These are phyloP conservation scores for Talaromyces albobiverticillius DNA, from an alignment of 2,329 filamentous ascomycete genomes.

Conservation along the genomic window DNA sequence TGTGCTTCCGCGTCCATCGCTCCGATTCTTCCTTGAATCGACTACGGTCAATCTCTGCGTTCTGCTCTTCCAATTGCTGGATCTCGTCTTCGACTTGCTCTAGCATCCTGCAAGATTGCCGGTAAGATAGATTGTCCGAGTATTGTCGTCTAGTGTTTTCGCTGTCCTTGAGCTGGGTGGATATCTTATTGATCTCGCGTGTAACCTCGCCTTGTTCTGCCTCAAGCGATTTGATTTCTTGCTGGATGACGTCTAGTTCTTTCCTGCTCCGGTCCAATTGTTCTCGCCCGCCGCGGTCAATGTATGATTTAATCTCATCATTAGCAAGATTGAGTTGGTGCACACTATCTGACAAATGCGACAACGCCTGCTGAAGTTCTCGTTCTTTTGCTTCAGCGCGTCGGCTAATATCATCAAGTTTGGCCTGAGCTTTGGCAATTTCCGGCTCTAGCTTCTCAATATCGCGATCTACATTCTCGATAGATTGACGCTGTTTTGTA, in stretches of 20 bases:
- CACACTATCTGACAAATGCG: slow-evolving; percentile 69
- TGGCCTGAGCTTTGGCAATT: slow-evolving; percentile 70
- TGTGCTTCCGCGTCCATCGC: slow-evolving; percentile 64
- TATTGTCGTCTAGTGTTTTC: slow-evolving; percentile 84
- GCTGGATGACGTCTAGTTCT: slow-evolving; percentile 66
- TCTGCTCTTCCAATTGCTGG: slow-evolving; percentile 68
- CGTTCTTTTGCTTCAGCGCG: slow-evolving; percentile 71
- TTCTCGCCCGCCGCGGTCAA: slow-evolving; percentile 68
- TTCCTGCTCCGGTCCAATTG: slow-evolving; percentile 68
- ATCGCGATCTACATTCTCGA: slow-evolving; percentile 68
- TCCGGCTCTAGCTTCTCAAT: slow-evolving; percentile 72
- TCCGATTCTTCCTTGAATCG: slow-evolving; percentile 69
- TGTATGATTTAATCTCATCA: slow-evolving; percentile 74
- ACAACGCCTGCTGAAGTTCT: slow-evolving; percentile 67
- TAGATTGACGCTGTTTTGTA: slow-evolving; percentile 64
- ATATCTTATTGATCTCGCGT: slow-evolving; percentile 71
- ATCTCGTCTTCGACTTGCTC: slow-evolving; percentile 69
- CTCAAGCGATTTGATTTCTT: slow-evolving; percentile 63
- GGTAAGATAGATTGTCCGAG: slow-evolving; percentile 81
- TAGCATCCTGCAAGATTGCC: slow-evolving; percentile 69
- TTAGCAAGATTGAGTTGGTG: slow-evolving; percentile 74
- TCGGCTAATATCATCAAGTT: slow-evolving; percentile 72
- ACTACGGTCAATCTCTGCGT: slow-evolving; percentile 78
- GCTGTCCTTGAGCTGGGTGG: slow-evolving; percentile 72
- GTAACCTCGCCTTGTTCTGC: slow-evolving; percentile 66